Percentiles rank a stretch among this genome's conserved stretches.
phyloP scores from a whole-genome alignment of 805 yeast species.

The Candida multigemmis region DNA sequence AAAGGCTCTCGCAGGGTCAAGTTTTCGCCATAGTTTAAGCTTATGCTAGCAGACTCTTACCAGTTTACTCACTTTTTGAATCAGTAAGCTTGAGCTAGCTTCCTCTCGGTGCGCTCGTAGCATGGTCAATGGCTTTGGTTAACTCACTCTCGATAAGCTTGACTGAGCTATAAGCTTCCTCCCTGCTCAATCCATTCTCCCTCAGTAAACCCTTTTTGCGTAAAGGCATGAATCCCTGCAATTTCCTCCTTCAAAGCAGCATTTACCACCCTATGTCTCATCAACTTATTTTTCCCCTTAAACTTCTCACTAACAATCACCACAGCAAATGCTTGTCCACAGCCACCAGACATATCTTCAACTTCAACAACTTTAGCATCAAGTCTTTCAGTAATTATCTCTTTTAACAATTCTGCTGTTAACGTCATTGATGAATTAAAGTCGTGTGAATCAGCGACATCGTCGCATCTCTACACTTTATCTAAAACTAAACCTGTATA shows the following conservation, averaged over 20 bases:
- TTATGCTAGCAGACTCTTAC: no score
- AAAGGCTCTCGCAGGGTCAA: no score
- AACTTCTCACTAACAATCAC: conserved; percentile 69
- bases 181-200: conserved; percentile 67
- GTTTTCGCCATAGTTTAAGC: no score
- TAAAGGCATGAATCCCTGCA: conserved; percentile 84
- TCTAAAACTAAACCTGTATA: no score
- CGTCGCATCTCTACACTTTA: no score
- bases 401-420: conserved; percentile 34
- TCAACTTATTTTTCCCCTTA: conserved; percentile 71
- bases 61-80: no score
- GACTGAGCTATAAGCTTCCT: conserved; percentile 12
- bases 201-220: conserved; percentile 81
- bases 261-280: conserved; percentile 84
- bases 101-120: no score
- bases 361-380: conserved; percentile 60
- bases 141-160: no score
- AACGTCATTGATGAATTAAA: conserved; percentile 13
- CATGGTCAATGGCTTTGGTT: no score
- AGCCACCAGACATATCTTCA: conserved; percentile 81
- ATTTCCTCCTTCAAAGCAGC: conserved; percentile 75
- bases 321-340: conserved; percentile 97
- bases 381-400: conserved; percentile 45
- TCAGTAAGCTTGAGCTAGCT: no score
- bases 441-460: not conserved